A percentile compares a stretch with the other conserved stretches of the same genome.
These are phyloP conservation scores for Pseudogymnoascus pannorum DNA, from an alignment of 2,329 filamentous ascomycete species.

Conservation along the genomic window DNA sequence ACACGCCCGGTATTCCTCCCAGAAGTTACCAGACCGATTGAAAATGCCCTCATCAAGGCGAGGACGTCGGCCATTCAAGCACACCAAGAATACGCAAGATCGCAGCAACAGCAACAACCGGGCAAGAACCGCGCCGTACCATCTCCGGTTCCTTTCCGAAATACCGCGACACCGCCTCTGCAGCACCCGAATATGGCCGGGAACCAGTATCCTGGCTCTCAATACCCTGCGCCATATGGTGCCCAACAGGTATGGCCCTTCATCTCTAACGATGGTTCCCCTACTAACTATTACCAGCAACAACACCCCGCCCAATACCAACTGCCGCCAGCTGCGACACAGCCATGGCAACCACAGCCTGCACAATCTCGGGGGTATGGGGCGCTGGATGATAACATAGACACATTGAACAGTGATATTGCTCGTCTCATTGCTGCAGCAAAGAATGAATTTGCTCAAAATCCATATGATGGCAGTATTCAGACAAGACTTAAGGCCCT, in stretches of 20 bases:
- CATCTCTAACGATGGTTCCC: neutral
- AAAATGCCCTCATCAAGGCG: constrained; percentile 87
- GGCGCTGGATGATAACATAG: constrained; percentile 51
- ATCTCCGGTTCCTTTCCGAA: constrained; percentile 55
- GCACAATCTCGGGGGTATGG: constrained; percentile 19
- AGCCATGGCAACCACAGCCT: constrained; percentile 27
- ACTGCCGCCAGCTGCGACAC: constrained; percentile 33
- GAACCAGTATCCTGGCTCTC: constrained; percentile 27
- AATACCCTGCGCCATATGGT: constrained; percentile 21
- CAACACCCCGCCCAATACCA: constrained; percentile 31
- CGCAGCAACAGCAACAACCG: constrained; percentile 40
- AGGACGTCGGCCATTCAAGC: constrained; percentile 51
- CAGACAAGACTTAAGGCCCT: constrained; percentile 78
- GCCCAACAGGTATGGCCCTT: constrained; percentile 23
- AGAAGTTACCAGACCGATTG: constrained; percentile 83
- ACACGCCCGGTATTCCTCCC: constrained; percentile 84
- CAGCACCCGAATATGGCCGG: constrained; percentile 33
- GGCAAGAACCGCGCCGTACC: constrained; percentile 44
- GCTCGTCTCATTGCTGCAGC: constrained; percentile 67
- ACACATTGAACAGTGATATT: constrained; percentile 76
- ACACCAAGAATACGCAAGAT: constrained; percentile 48
- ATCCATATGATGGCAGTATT: constrained; percentile 67
- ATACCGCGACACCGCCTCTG: constrained; percentile 67
- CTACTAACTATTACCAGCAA: constrained; percentile 16
- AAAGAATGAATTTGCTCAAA: constrained; percentile 66